Evolutionary conservation across 2,329 filamentous ascomycete species (phyloP), one percentile per base, ranked within the genome.

Genomic region (Monilinia fructigena): DNA sequence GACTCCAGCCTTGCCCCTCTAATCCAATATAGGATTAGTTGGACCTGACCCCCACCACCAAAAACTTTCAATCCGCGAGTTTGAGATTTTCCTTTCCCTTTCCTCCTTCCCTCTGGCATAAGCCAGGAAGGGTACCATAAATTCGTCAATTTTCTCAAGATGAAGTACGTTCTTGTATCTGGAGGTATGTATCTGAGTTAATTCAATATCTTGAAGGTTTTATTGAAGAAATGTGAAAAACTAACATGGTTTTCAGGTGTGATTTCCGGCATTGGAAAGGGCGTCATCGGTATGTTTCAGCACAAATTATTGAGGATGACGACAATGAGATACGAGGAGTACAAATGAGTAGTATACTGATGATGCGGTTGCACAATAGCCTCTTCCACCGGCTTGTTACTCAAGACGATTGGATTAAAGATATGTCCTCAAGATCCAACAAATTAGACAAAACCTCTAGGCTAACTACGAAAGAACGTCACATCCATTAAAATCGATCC

Each of bases 141-240:
- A 63, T 68, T 69, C 55, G 26, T 38, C 18, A 65, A 52, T 20
- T n/a, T 48, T 60, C 7, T 60, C 74, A 86, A 80, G 75, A 93
- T 92, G 89, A 91, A 92, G 82, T 92, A 92, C 83, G 88, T 93
- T 79, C 82, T 92, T 72, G 89, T 92, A 72, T 91, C 89, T 73
- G 90, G 90, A 83, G 90, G 89, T 90, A 67, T 23, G 67, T 69
- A 53, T 59, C 14, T 53, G 23, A 53, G 26, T 60, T 20, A n/a
- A 6, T 12, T 26, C 1, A 6, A 26, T 38, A 60, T 48, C n/a
- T n/a, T 12, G 11, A 16, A 3, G 40, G n/a, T 52, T 11, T 55
- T 10, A 42, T 50, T 47, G 42, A 12, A 8, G 38, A 50, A 28
- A 45, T 62, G 60, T 47, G 42, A n/a, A 48, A 61, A 61, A 58